Base-by-base conservation (phyloP, 2,329 filamentous ascomycete genomes). In the Fusarium sp. region DNA sequence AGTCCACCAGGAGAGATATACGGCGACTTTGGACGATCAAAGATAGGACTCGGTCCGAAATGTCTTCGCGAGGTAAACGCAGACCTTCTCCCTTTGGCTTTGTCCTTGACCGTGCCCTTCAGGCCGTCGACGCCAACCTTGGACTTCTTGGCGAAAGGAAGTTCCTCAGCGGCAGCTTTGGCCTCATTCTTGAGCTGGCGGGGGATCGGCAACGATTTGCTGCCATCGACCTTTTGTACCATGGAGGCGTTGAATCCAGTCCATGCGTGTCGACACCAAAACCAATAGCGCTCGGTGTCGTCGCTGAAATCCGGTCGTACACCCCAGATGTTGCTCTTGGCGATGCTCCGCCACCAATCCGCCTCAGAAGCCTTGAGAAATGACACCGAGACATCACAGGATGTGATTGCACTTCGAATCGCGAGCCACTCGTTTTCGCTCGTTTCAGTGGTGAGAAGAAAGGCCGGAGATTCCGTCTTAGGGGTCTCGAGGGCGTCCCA, bases 281-380 rank as follows among this genome's bases (percentile, higher is more conserved):
- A 30, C 50, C 50, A 54, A 32, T 10, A 7, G 4, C 11, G 27
- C 17, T 2, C 3, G 27, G n/a, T 4, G 43, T 22, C 43, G 35
- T 37, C 35, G 6, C 15, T 15, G 20, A 45, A 45, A 33, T 30
- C 2, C 8, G 38, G 35, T 20, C 72, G 60, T 3, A 68, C 20
- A 4, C 79, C 79, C 79, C 79, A 81, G 20, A 68, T 27, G 30
- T 76, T 78, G 33, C 54, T 65, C 17, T 63, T 65, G 3, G 71
- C 22, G 33, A 79, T 70, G 2, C 37, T 61, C 12, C 17, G 12
- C 6, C 57, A 22, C 79, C 79, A 81, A 32, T 77, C 68, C 6
- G 57, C 65, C 2, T 64, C 50, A 2, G 12, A 17, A 10, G 63
- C 43, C 6, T 61, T 50, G 7, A 67, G 33, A 30, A 81, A 33